Evolutionary conservation across 2,329 filamentous ascomycete species (phyloP), one percentile per base, ranked within the genome.

Genomic region (Microsporum ferrugineum): DNA sequence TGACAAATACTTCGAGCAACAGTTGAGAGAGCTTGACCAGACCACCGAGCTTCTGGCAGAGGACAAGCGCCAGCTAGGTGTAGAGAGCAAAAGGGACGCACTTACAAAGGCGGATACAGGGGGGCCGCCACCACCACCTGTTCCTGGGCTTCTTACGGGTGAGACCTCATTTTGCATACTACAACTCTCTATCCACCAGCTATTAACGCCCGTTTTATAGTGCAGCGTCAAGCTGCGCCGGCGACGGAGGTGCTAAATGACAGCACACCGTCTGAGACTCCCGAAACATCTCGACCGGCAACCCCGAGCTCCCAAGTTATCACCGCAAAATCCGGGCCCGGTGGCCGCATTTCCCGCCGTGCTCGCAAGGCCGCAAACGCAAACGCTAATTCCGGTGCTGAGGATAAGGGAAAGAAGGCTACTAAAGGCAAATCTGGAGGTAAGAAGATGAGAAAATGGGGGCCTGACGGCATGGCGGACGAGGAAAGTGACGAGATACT

Each of bases 381-480:
- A 0, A 75, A 71, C 55, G 76, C 72, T 45, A 72, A 74, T 27
- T 72, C 72, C 27, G 43, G 43, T 59, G 91, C 91, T 0, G 94
- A 97, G 68, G 94, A 97, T 4, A 76, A 79, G 17, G 80, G 81
- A 65, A 85, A 84, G 68, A 89, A 85, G 73, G 78, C 66, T 70
- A 78, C 72, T 61, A 72, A 72, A 47, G 71, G 79, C 31, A 74
- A 74, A 59, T 84, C 84, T 66, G 75, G 79, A 10, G 80, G 77
- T 6, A 97, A 97, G 79, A 91, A 90, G 73, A 89, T 89, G 68
- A 85, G 94, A 65, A 91, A 88, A 71, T 99, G 94, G 94, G 89
- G 91, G 69, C 89, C 88, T 3, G 89, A 96, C 71, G 94, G 94
- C 2, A 79, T 87, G 67, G 90, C 89, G 5, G 89, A 91, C 65